Evolutionary conservation across 108 stramenopile species (phyloP), one percentile per base, ranked within the genome.

Genomic region (Nitzschia palea): DNA sequence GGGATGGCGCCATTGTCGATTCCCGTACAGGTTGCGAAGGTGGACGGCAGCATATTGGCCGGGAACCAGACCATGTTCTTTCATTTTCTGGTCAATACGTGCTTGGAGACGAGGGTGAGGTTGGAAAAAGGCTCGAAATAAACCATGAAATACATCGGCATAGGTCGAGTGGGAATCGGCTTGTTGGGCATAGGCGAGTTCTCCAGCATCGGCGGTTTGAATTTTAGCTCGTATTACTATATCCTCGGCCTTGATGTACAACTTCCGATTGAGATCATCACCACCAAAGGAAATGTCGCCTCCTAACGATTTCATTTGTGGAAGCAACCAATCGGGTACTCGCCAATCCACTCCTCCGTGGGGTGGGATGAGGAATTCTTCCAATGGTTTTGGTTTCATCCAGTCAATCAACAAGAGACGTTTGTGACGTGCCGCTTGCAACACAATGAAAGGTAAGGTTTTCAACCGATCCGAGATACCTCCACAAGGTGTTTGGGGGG

Each of bases 311-410:
- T 25, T 10, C 23, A 47, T 14, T 31, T 53, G 51, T 10, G 28
- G 59, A 18, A 37, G 45, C 31, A 73, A 44, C 40, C 63, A 73
- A 9, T 44, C n/a, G 2, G 72, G 72, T 3, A 65, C 44, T 4
- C 43, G 55, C 79, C 79, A 80, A 68, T 80, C 68, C 22, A 80
- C 48, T 17, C 73, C 73, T 25, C 59, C 57, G 1, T 10, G 23
- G 1, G 76, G 72, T 12, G 83, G 83, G 2, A 74, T 45, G 4
- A 84, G 69, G 52, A 80, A 84, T 40, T 80, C 73, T 61, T 80
- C 72, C 33, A 84, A 40, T 23, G 58, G 37, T 37, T 42, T 67
- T 18, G 83, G 83, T 17, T 67, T 51, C 28, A 56, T 56, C 83
- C 83, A 84, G 33, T 65, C 48, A 53, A 80, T 78, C 30, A 80